Evolutionary conservation across 306 rosid genomes (phyloP).

Genomic region (Lagenaria siceraria): DNA sequence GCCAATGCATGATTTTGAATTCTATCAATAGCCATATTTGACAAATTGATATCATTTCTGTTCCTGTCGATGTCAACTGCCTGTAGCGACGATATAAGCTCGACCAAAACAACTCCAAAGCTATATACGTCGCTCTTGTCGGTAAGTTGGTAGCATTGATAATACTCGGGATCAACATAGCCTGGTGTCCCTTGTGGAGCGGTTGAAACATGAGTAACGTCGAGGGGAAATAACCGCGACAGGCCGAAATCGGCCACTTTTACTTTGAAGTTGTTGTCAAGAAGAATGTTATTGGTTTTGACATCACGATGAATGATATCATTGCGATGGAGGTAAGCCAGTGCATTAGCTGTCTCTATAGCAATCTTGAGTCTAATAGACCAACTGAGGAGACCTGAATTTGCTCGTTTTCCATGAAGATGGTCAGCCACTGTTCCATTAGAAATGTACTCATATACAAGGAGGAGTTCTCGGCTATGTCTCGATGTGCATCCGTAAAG

Average conservation of each 20-base stretch:
- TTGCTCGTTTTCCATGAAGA: conserved; percentile 38
- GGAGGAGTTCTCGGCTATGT: conserved; percentile 69
- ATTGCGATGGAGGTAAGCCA: conserved; percentile 55
- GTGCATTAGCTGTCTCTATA: conserved; percentile 74
- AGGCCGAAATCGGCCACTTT: conserved; percentile 96
- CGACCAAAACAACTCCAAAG: conserved; percentile 72
- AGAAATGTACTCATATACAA: conserved; percentile 77
- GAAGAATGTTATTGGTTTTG: conserved; percentile 76
- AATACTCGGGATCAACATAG: conserved; percentile 91
- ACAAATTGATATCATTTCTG: conserved; percentile 52
- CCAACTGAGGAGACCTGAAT: conserved; percentile 43
- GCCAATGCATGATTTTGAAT: conserved; percentile 45
- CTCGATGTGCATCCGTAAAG: conserved; percentile 83
- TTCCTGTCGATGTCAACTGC: conserved; percentile 74
- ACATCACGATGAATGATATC: conserved; percentile 85
- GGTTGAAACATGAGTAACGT: conserved; percentile 78
- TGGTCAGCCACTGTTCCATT: conserved; percentile 92
- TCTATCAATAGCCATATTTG: conserved; percentile 53
- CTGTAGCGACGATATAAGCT: conserved; percentile 66
- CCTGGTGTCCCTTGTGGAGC: conserved; percentile 99
- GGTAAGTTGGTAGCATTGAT: conserved; percentile 64
- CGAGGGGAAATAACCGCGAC: conserved; percentile 50
- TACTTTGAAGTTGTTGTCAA: conserved; percentile 45
- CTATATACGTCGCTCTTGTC: conserved; percentile 86
- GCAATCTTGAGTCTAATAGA: conserved; percentile 59